A percentile compares a stretch with the other conserved stretches of the same genome.
Conservation (phyloP, 768 basidiomycete species). For the Gyrodon lividus region DNA sequence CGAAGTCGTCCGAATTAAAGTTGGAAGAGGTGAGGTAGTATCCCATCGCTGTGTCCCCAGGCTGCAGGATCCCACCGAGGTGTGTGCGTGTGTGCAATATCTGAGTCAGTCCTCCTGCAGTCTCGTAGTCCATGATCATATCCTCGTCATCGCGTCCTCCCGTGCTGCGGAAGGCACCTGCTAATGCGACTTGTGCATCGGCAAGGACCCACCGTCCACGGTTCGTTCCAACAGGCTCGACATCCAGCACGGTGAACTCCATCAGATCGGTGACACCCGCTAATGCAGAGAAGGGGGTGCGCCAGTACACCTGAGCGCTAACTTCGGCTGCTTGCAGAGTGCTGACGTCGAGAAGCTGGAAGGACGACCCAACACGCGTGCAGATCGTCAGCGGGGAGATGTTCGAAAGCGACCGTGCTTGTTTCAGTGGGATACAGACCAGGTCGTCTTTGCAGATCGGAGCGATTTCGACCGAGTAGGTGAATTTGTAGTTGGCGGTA, state of each 20-base stretch:
- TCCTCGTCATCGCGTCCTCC: slow-evolving; percentile 44
- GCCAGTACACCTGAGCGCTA: slow-evolving; percentile 80
- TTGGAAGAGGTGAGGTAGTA: slow-evolving; percentile 88
- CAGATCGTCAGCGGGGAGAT: slow-evolving; percentile 88
- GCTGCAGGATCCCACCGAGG: slow-evolving; percentile 89
- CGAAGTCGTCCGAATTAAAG: slow-evolving; percentile 89
- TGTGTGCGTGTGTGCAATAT: slow-evolving; percentile 97
- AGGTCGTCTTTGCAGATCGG: slow-evolving; percentile 99
- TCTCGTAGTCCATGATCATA: slow-evolving; percentile 61
- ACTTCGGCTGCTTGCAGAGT: slow-evolving; percentile 86
- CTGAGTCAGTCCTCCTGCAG: slow-evolving; percentile 57
- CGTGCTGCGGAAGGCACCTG: slow-evolving; percentile 71
- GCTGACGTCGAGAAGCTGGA: slow-evolving; percentile 87
- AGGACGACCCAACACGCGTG: slow-evolving; percentile 85
- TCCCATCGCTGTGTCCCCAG: slow-evolving; percentile 90
- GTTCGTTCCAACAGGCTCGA: slow-evolving; percentile 75
- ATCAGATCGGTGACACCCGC: slow-evolving; percentile 82
- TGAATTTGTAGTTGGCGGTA: slow-evolving; percentile 96
- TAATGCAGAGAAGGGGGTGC: slow-evolving; percentile 83
- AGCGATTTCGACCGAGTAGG: slow-evolving; percentile 95
- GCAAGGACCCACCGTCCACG: slow-evolving; percentile 81
- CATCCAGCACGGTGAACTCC: slow-evolving; percentile 93
- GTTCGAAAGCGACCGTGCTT: slow-evolving; percentile 80
- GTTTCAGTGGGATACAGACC: slow-evolving; percentile 81
- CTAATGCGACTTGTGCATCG: slow-evolving; percentile 86